Evolutionary conservation across 2,329 filamentous ascomycete genomes (phyloP).

Genomic region (Rutstroemia sp.): DNA sequence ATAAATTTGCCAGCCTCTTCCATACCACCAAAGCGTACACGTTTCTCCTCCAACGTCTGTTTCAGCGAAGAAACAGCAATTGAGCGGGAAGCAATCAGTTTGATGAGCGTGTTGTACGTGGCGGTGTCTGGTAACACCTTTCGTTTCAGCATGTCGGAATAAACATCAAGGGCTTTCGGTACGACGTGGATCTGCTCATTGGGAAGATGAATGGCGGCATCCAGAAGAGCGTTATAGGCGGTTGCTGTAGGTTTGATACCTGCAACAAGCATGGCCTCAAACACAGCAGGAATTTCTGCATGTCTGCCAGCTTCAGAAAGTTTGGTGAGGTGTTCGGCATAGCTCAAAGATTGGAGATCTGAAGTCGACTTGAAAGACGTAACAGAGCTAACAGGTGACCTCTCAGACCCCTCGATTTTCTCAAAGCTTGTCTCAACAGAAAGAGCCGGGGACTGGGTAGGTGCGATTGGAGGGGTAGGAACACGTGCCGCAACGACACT

Average conservation of each 20-base stretch:
- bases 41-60: slow-evolving; percentile 69
- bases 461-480: slow-evolving; percentile 22
- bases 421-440: slow-evolving; percentile 32
- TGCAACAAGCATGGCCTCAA: slow-evolving; percentile 81
- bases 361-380: slow-evolving; percentile 43
- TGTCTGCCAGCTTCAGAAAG: slow-evolving; percentile 67
- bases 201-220: slow-evolving; percentile 77
- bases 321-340: slow-evolving; percentile 71
- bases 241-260: slow-evolving; percentile 72
- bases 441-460: slow-evolving; percentile 21
- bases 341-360: slow-evolving; percentile 59
- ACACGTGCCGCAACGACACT: slow-evolving; percentile 27
- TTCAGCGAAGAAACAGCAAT: slow-evolving; percentile 70
- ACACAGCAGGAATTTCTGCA: slow-evolving; percentile 82
- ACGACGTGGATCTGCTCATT: slow-evolving; percentile 75
- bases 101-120: slow-evolving; percentile 83
- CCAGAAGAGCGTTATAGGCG: slow-evolving; percentile 87
- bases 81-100: slow-evolving; percentile 71
- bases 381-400: slow-evolving; percentile 44
- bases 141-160: slow-evolving; percentile 89
- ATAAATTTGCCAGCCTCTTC: slow-evolving; percentile 80
- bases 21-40: slow-evolving; percentile 77
- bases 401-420: slow-evolving; percentile 32
- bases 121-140: slow-evolving; percentile 73
- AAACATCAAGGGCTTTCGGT: slow-evolving; percentile 87